Evolutionary conservation across 139 green algal species (phyloP), one percentile per base, ranked within the genome.

Genomic region (Pleodorina starrii): DNA sequence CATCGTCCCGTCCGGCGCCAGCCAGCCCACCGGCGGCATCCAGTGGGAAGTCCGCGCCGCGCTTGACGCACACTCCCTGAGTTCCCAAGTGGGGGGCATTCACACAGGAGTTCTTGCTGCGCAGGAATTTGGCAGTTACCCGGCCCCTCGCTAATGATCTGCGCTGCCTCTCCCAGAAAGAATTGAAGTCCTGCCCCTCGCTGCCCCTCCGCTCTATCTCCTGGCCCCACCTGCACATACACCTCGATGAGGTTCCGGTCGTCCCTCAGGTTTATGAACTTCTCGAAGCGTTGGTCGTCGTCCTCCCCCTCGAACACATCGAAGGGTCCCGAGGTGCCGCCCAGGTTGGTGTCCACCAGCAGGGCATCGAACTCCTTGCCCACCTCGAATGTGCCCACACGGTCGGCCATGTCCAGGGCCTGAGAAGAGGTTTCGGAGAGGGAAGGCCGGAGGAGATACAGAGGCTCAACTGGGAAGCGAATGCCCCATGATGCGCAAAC

Each of bases 291-390:
- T 43, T 90, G 16, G 81, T 88, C 12, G 59, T 84, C 79, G 46
- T 85, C 48, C 88, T 80, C 85, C 36, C 73, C 68, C 12, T 92
- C 74, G 42, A 96, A 93, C 11, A 94, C 81, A 54, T 96, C 93
- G 90, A 96, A 95, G 4, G 89, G 72, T 7, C 73, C 87, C 6
- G 36, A 35, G 0, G 84, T 81, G 11, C 85, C 91, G 19, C 66
- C 51, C 46, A 82, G 54, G 32, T 66, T 85, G 0, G 81, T 85
- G 79, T 97, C 94, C 1, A 97, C 84, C 40, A 94, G 85, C 71
- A 97, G 82, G 1, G 93, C 93, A 84, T 97, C 95, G 82, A 96
- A 96, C 66, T 94, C 87, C 86, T 95, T 96, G 80, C 95, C 95
- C 48, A 90, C 92, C 9, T 92, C 86, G 59, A 97, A 94, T 2